These are phyloP conservation scores for Aspergillus glaucus DNA, from an alignment of 2,329 filamentous ascomycete genomes.

Conservation along the genomic window DNA sequence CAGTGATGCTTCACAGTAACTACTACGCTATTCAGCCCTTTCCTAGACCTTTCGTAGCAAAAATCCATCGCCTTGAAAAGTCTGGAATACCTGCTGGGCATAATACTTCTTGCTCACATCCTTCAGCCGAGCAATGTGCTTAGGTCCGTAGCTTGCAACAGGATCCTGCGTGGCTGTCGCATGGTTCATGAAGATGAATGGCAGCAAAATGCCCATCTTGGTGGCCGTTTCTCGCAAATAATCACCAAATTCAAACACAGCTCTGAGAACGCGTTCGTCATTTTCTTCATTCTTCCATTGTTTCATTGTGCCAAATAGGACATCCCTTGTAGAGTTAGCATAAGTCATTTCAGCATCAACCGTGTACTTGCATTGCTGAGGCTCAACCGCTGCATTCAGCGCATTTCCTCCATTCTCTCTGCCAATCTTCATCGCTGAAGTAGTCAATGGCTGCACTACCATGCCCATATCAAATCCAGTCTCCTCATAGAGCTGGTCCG, in stretches of 20 bases:
- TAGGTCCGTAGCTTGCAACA: conserved; percentile 15
- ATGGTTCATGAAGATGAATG: conserved; percentile 21
- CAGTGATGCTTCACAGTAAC: too few species aligned
- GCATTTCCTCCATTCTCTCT: background rate
- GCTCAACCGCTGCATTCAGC: background rate
- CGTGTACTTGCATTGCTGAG: background rate
- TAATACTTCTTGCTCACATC: conserved; percentile 19
- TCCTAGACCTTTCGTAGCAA: background rate
- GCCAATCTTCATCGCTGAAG: background rate
- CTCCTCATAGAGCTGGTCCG: background rate
- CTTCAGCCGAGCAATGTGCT: conserved; percentile 16
- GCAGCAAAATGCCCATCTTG: background rate
- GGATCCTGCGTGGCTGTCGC: conserved; percentile 19
- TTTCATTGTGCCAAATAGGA: background rate
- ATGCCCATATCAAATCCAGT: background rate
- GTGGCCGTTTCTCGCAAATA: background rate
- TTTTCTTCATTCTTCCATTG: background rate
- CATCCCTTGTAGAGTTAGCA: background rate
- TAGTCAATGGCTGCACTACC: background rate
- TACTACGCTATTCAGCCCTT: background rate
- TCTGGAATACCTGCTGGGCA: conserved; percentile 20
- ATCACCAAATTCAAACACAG: background rate
- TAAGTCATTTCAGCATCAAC: background rate
- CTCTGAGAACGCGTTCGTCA: background rate
- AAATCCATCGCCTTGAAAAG: conserved; percentile 13